phyloP scores from a whole-genome alignment of 73 alveolate genomes.

The Durusdinium trenchii region DNA sequence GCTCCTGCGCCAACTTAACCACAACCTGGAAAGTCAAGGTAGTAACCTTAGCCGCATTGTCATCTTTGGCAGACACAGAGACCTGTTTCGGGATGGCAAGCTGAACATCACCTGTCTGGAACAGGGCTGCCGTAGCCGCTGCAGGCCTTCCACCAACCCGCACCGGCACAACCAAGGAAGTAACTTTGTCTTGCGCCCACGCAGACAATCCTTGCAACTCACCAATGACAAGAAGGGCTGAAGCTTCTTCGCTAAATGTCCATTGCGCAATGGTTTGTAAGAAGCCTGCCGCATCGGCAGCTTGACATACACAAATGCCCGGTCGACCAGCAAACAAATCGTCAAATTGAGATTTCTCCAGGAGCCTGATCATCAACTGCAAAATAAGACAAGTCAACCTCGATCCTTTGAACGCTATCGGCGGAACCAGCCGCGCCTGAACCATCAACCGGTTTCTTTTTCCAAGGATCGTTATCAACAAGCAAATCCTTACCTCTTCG shows the following conservation, averaged over 20 bases:
- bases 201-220: neutral
- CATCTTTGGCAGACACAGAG: neutral
- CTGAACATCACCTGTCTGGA: neutral
- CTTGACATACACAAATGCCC: neutral
- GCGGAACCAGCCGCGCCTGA: neutral
- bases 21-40: neutral
- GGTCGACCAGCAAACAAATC: neutral
- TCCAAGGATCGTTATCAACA: neutral
- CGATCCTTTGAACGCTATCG: neutral
- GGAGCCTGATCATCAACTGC: neutral
- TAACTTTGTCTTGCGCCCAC: neutral
- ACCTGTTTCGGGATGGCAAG: neutral
- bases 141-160: neutral
- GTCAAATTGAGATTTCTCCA: neutral
- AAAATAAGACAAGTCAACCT: neutral
- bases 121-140: neutral
- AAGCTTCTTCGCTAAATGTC: neutral
- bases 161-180: neutral
- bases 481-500: neutral
- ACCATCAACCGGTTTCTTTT: neutral
- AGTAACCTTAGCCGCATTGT: neutral
- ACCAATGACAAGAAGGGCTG: neutral
- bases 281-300: neutral
- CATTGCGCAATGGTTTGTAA: neutral
- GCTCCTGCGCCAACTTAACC: neutral